Percentiles rank a stretch among this genome's conserved stretches.
Evolutionary conservation across 2,329 filamentous ascomycete genomes (phyloP).

Genomic region (Pseudogymnoascus sp.): DNA sequence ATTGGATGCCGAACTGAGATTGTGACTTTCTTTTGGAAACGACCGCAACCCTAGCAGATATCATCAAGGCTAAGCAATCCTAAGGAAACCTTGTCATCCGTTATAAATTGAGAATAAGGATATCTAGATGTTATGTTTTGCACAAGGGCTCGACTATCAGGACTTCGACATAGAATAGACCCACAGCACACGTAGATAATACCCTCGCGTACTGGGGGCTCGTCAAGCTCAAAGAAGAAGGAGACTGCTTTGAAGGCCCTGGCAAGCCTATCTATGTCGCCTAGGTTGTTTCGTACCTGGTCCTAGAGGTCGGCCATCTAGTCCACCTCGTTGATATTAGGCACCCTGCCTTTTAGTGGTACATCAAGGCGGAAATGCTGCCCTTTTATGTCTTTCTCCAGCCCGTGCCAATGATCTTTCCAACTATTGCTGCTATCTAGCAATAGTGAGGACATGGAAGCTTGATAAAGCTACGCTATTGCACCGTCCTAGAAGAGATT

Average conservation of each 20-base stretch:
- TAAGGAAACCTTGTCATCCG: constrained; percentile 11
- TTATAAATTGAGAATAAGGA: constrained; percentile 13
- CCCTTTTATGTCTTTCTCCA: constrained; percentile 17
- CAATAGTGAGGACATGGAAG: constrained; percentile 19
- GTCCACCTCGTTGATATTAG: constrained; percentile 16
- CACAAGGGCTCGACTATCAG: constrained; percentile 14
- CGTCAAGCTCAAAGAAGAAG: constrained; percentile 16
- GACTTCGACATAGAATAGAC: constrained; percentile 18
- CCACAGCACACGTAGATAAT: constrained; percentile 15
- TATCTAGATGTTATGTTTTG: constrained; percentile 12
- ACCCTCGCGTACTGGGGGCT: constrained; percentile 10
- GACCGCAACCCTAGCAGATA: constrained; percentile 14
- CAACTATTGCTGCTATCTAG: constrained; percentile 17
- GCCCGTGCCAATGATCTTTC: constrained; percentile 18
- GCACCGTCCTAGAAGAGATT: constrained; percentile 16
- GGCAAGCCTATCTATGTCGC: constrained; percentile 13
- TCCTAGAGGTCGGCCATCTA: constrained; percentile 17
- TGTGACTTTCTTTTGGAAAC: constrained; percentile 16
- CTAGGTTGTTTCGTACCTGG: constrained; percentile 13
- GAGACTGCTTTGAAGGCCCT: constrained; percentile 16
- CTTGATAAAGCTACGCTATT: constrained; percentile 16
- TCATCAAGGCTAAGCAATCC: constrained; percentile 11
- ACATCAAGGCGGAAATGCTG: constrained; percentile 20
- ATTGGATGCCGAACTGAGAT: constrained; percentile 17
- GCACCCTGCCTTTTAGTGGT: constrained; percentile 14